phyloP scores from a whole-genome alignment of 352 stramenopile species.

The Pythium plurisporium region DNA sequence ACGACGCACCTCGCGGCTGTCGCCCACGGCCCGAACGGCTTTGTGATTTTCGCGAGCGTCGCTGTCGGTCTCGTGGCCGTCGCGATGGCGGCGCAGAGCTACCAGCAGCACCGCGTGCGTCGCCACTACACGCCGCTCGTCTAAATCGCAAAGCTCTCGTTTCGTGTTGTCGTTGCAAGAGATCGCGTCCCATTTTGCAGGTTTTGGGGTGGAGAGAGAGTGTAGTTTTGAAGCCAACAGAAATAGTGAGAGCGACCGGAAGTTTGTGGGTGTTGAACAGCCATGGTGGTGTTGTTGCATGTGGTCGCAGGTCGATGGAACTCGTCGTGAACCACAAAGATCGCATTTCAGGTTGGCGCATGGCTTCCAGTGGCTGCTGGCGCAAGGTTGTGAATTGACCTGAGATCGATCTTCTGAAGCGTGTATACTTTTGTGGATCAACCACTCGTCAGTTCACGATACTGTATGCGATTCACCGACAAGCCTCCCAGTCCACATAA shows the following conservation, averaged over 20 bases:
- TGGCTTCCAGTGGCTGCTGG: background rate
- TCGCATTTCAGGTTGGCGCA: no score
- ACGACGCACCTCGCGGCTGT: conserved; percentile 13
- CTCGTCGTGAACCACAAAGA: no score
- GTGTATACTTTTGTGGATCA: conserved; percentile 2
- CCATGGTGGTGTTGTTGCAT: background rate
- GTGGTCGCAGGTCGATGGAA: no score
- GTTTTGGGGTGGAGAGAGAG: no score
- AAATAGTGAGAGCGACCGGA: no score
- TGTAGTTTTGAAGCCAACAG: no score
- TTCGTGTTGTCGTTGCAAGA: background rate
- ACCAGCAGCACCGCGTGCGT: conserved; percentile 40
- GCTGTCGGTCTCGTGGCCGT: conserved; percentile 36
- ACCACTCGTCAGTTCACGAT: background rate
- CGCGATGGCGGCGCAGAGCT: conserved; percentile 34
- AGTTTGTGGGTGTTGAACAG: background rate
- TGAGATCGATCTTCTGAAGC: background rate
- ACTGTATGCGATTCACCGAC: background rate
- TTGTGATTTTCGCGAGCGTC: conserved; percentile 36
- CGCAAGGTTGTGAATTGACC: background rate
- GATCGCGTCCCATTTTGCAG: no score
- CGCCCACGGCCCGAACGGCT: conserved; percentile 26
- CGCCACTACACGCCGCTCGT: conserved; percentile 51
- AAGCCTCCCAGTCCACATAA: no score
- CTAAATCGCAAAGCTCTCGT: conserved; percentile 14